phyloP scores from a whole-genome alignment of 345 rosid genomes.

The Citrus sp. region DNA sequence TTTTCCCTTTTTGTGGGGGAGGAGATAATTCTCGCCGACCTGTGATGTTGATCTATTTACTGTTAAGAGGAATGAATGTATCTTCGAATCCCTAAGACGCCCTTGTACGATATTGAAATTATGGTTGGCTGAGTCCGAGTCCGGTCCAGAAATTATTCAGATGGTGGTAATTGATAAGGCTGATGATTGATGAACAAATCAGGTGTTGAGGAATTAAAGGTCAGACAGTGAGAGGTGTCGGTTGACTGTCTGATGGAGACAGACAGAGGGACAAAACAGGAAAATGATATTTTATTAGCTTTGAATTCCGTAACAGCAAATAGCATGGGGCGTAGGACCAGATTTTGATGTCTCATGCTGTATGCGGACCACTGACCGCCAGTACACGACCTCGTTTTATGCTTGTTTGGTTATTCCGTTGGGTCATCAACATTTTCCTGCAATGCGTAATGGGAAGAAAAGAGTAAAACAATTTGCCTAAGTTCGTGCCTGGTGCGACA shows the following conservation, averaged over 20 bases:
- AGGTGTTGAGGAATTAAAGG: background rate
- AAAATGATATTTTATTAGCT: background rate
- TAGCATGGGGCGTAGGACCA: background rate
- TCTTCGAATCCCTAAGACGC: background rate
- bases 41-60: background rate
- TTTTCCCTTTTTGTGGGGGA: no score
- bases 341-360: background rate
- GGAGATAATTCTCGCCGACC: no score
- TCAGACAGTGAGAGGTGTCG: background rate
- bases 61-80: background rate
- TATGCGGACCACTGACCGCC: no score
- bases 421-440: no score
- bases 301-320: background rate
- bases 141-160: background rate
- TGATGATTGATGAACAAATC: background rate
- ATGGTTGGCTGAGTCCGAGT: background rate
- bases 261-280: background rate
- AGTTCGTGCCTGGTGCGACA: no score
- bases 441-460: no score
- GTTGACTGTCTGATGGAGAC: background rate
- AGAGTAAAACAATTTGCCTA: no score
- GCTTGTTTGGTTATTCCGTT: background rate
- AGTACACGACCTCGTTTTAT: background rate
- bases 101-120: background rate
- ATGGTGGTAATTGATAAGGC: background rate